These are phyloP conservation scores for Omphalotus guepiniiformis DNA, from an alignment of 768 basidiomycete genomes.

Conservation along the genomic window DNA sequence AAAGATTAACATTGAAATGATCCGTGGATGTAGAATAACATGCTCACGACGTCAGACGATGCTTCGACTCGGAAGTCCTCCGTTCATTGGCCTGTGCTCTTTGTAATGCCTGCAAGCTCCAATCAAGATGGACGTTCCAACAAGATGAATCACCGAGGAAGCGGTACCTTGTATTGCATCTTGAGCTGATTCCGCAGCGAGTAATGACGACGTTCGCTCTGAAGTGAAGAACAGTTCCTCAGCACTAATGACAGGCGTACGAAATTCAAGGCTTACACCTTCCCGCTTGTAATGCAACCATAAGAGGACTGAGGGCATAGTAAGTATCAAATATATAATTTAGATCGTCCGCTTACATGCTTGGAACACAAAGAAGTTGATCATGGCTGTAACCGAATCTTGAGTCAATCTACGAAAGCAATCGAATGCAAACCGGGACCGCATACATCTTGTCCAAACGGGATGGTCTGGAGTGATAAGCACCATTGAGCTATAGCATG, in stretches of 20 bases:
- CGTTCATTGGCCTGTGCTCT: conserved; percentile 9
- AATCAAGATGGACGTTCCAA: no score
- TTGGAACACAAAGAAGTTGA: conserved; percentile 55
- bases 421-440: neutral
- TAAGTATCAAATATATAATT: conserved; percentile 17
- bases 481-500: neutral
- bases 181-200: conserved; percentile 49
- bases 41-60: conserved; percentile 47
- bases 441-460: conserved; percentile 13
- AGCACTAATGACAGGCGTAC: neutral
- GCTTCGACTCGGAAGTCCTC: conserved; percentile 8
- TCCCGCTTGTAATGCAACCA: conserved; percentile 22
- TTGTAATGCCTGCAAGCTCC: no score
- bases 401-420: neutral
- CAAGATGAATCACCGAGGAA: no score
- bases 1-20: neutral
- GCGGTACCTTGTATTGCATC: conserved; percentile 42
- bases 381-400: conserved; percentile 28
- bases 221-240: neutral
- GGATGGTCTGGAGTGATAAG: conserved; percentile 14
- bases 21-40: conserved; percentile 21
- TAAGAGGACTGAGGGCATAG: conserved; percentile 1
- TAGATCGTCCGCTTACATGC: conserved; percentile 28
- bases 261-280: conserved; percentile 14
- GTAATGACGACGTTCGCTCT: conserved; percentile 49